These are phyloP conservation scores for Lycium barbarum DNA, from an alignment of 257 asterid genomes.

Conservation along the genomic window DNA sequence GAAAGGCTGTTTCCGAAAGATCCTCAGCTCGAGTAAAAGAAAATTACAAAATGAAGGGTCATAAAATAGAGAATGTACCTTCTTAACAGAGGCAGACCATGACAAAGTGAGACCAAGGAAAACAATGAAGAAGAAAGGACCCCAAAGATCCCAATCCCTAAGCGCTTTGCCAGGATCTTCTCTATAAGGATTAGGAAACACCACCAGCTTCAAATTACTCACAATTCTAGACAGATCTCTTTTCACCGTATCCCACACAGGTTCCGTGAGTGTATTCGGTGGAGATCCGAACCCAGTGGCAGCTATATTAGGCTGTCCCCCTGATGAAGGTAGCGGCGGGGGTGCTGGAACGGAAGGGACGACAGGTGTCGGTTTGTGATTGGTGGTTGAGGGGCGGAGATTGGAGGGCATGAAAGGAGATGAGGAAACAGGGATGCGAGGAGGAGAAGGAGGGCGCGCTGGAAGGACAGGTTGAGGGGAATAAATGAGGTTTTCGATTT, in stretches of 20 bases:
- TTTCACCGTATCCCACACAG: conserved; percentile 93
- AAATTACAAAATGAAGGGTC: neutral
- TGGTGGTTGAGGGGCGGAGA: conserved; percentile 53
- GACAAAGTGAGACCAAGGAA: conserved; percentile 93
- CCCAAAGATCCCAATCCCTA: conserved; percentile 99
- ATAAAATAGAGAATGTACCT: conserved; percentile 49
- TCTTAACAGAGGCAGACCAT: conserved; percentile 95
- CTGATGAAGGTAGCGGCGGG: conserved; percentile 45
- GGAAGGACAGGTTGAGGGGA: conserved; percentile 60
- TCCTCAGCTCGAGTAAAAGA: no score
- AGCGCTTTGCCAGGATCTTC: conserved; percentile 98
- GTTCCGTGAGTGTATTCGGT: conserved; percentile 85
- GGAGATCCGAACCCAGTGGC: conserved; percentile 70
- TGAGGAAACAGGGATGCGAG: conserved; percentile 70
- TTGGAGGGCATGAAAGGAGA: conserved; percentile 63
- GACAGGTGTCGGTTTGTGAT: conserved; percentile 33
- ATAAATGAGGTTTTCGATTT: conserved; percentile 93
- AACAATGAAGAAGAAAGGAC: conserved; percentile 94
- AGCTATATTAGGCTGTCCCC: conserved; percentile 47
- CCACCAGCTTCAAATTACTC: conserved; percentile 90
- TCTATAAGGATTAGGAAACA: conserved; percentile 89
- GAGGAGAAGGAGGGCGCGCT: conserved; percentile 80
- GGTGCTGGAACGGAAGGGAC: conserved; percentile 44
- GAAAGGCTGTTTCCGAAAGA: no score
- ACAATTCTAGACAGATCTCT: conserved; percentile 89